Evolutionary conservation across 2,329 filamentous ascomycete genomes (phyloP), one percentile per base, ranked within the genome.

Genomic region (Verticillium nubilum): DNA sequence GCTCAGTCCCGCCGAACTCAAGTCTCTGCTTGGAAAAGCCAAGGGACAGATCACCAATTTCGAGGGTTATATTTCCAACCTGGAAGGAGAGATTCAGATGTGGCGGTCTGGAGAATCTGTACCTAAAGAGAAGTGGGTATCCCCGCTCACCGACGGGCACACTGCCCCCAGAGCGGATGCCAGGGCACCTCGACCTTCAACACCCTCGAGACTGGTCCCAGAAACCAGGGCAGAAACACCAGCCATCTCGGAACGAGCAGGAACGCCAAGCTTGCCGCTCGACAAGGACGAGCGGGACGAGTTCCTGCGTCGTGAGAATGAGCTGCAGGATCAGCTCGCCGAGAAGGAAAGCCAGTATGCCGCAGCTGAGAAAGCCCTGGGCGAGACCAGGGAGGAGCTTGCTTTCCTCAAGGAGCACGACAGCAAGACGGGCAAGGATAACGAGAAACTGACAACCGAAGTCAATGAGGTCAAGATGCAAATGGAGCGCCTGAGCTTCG

Each of bases 201-300:
- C 83, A 7, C 76, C 77, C 7, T 78, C 76, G 4, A 74, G 81
- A 59, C 72, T 85, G 35, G 65, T 79, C 23, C 70, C 80, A 19
- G 87, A 90, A 56, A 83, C 79, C 68, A 80, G 85, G 58, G 77
- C 86, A 37, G 86, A 88, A 66, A 88, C 86, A 4, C 86, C 85
- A 5, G 77, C 76, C 5, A 76, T 90, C 61, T 89, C 92, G 7
- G 94, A 98, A 64, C 86, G 94, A 54, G 86, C 93, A 17, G 90
- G 88, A 57, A 98, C 94, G 13, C 94, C 94, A 2, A 93, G 90
- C 69, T 79, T 97, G 65, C 86, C 91, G 42, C 80, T 98, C 61
- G 95, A 99, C 59, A 97, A 96, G 76, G 95, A 99, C 67, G 95
- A 99, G 76, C 88, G 92, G 62, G 95, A 99, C 69, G 95, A 99